phyloP scores from a whole-genome alignment of 2,329 filamentous ascomycete genomes.

The Fusarium albidum region DNA sequence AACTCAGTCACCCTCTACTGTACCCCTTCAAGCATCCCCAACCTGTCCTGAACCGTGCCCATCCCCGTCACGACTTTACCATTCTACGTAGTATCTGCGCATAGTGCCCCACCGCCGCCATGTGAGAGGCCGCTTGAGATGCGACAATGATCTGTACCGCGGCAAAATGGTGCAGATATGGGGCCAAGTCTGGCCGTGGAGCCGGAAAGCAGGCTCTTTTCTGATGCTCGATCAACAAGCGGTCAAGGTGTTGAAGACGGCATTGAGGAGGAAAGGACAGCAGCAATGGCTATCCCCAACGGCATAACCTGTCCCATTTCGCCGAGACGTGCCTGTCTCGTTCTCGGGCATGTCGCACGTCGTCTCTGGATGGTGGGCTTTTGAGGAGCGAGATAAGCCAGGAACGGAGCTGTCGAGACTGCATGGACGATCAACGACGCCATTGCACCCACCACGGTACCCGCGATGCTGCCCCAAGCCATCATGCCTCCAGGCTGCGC shows the following conservation, averaged over 20 bases:
- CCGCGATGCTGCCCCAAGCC: constrained; percentile 3
- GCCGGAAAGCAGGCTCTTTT: constrained; percentile 15
- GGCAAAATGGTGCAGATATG: constrained; percentile 26
- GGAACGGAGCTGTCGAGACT: constrained; percentile 26
- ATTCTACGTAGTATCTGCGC: constrained; percentile 16
- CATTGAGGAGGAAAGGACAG: no score
- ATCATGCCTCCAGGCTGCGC: constrained; percentile 9
- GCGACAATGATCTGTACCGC: constrained; percentile 38
- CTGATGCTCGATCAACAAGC: constrained; percentile 31
- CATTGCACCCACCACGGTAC: constrained; percentile 33
- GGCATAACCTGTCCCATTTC: constrained; percentile 8
- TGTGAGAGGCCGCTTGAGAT: constrained; percentile 36
- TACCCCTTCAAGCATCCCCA: constrained; percentile 1
- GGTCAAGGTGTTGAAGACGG: constrained; percentile 28
- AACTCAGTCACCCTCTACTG: constrained; percentile 13
- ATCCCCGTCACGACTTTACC: constrained; percentile 14
- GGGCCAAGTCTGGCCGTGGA: constrained; percentile 27
- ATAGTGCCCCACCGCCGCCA: constrained; percentile 30
- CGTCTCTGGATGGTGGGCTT: constrained; percentile 9
- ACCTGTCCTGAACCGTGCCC: constrained; percentile 2
- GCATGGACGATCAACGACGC: constrained; percentile 35
- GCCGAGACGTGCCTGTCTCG: constrained; percentile 6
- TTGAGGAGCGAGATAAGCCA: constrained; percentile 14
- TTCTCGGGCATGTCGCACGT: constrained; percentile 3
- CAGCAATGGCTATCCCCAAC: background rate